Evolutionary conservation across 768 basidiomycete species (phyloP).

Genomic region (Galerina marginata): DNA sequence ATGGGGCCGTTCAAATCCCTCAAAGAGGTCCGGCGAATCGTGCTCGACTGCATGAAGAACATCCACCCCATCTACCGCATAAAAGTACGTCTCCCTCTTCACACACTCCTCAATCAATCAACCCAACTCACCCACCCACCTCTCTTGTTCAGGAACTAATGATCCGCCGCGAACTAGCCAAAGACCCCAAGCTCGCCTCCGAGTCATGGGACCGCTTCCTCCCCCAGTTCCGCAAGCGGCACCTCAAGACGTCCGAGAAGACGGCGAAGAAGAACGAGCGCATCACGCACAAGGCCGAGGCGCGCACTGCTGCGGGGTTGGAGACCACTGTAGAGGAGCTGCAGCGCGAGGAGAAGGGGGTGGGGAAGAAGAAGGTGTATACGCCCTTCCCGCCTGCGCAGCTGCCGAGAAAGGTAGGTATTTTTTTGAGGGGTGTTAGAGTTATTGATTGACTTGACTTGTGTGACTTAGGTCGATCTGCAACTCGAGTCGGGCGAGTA

Average conservation of each 20-base stretch:
- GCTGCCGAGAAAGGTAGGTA: constrained; percentile 82
- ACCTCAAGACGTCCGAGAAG: constrained; percentile 94
- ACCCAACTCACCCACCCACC: constrained; percentile 8
- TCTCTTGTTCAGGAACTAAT: constrained; percentile 80
- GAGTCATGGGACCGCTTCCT: constrained; percentile 98
- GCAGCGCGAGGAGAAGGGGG: constrained; percentile 42
- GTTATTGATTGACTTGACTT: not conserved
- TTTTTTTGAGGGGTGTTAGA: not conserved
- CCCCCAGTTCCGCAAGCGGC: constrained; percentile 92
- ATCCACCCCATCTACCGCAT: constrained; percentile 99
- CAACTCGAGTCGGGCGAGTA: constrained; percentile 98
- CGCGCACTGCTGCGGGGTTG: constrained; percentile 70
- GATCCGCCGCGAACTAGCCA: constrained; percentile 96
- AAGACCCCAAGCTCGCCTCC: constrained; percentile 93
- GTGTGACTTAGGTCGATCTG: constrained; percentile 70
- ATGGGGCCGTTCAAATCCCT: constrained; percentile 97
- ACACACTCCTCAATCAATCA: not conserved
- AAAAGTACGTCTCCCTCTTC: constrained; percentile 59
- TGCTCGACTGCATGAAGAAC: constrained; percentile 99
- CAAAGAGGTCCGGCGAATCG: constrained; percentile 94
- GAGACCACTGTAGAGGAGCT: constrained; percentile 39
- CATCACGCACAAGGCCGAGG: constrained; percentile 62
- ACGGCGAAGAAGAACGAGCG: constrained; percentile 88
- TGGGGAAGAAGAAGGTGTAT: constrained; percentile 84
- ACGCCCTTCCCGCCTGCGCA: constrained; percentile 99